Evolutionary conservation across 2,329 filamentous ascomycete genomes (phyloP).

Genomic region (Cercospora zeina): DNA sequence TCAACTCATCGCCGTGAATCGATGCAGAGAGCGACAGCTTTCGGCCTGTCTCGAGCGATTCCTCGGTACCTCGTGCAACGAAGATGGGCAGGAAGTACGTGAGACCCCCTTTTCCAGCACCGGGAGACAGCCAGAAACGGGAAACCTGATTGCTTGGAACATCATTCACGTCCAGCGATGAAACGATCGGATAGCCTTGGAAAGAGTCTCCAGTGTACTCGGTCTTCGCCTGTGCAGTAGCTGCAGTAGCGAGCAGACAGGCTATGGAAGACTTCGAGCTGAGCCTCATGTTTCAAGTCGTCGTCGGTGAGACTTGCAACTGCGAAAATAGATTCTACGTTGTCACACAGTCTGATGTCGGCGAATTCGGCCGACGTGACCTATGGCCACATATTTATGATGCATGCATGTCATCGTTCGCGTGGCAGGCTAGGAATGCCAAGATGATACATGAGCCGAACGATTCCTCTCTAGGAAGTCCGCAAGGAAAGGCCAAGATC

Average conservation of each 20-base stretch:
- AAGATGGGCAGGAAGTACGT: slow-evolving; percentile 44
- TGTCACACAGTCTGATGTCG: neutral
- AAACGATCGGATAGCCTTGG: slow-evolving; percentile 30
- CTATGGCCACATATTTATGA: slow-evolving; percentile 16
- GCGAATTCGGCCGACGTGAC: slow-evolving; percentile 6
- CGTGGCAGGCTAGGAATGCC: slow-evolving; percentile 18
- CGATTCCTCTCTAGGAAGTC: slow-evolving; percentile 23
- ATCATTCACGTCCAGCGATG: slow-evolving; percentile 40
- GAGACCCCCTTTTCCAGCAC: slow-evolving; percentile 44
- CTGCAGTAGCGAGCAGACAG: neutral
- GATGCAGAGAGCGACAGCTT: slow-evolving; percentile 43
- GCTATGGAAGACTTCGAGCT: slow-evolving; percentile 4
- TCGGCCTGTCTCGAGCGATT: slow-evolving; percentile 41
- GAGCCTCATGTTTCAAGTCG: slow-evolving; percentile 1
- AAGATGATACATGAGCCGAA: slow-evolving; percentile 21
- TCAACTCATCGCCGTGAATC: slow-evolving; percentile 46
- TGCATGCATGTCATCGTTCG: slow-evolving; percentile 2
- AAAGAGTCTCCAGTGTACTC: slow-evolving; percentile 29
- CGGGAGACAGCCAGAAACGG: slow-evolving; percentile 43
- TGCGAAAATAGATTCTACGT: neutral
- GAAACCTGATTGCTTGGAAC: slow-evolving; percentile 42
- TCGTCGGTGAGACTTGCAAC: neutral
- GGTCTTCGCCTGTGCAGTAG: slow-evolving; percentile 15
- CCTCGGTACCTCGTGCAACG: slow-evolving; percentile 43
- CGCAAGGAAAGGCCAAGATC: slow-evolving; percentile 25